Conservation (phyloP, 768 basidiomycete genomes). For the Trametes meyenii region DNA sequence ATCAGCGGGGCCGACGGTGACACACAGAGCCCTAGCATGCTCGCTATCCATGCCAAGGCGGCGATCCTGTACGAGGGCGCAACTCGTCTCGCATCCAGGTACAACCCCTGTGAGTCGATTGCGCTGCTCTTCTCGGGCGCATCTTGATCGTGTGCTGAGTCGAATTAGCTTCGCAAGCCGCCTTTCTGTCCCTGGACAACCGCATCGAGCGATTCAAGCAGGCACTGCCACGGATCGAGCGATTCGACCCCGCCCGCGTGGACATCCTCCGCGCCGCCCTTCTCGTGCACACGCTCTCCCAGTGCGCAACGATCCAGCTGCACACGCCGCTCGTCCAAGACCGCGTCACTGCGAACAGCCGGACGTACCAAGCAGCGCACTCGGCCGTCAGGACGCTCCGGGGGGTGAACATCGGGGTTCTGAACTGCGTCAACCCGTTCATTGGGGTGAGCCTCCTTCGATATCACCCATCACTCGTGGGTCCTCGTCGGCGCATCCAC, state of each 20-base stretch:
- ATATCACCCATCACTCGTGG: background rate
- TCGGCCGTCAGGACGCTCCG: conserved; percentile 24
- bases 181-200: conserved; percentile 32
- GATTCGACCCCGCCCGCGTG: conserved; percentile 14
- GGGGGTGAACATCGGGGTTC: conserved; percentile 12
- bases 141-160: conserved; percentile 13
- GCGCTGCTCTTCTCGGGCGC: background rate
- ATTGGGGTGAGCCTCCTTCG: conserved; percentile 25
- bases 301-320: conserved; percentile 35
- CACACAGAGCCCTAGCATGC: conserved; percentile 33
- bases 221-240: conserved; percentile 27
- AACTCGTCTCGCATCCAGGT: conserved; percentile 49
- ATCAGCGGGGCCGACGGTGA: conserved; percentile 40
- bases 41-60: conserved; percentile 54
- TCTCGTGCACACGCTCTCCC: conserved; percentile 31
- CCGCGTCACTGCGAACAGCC: conserved; percentile 19
- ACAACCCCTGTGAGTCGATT: conserved; percentile 32
- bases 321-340: conserved; percentile 29
- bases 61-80: conserved; percentile 62
- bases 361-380: conserved; percentile 26
- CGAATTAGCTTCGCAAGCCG: conserved; percentile 25
- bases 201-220: conserved; percentile 35
- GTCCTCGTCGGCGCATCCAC: background rate
- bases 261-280: conserved; percentile 28
- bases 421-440: conserved; percentile 28